Base-by-base conservation (phyloP, 306 rosid species). In the Lablab purpureus region DNA sequence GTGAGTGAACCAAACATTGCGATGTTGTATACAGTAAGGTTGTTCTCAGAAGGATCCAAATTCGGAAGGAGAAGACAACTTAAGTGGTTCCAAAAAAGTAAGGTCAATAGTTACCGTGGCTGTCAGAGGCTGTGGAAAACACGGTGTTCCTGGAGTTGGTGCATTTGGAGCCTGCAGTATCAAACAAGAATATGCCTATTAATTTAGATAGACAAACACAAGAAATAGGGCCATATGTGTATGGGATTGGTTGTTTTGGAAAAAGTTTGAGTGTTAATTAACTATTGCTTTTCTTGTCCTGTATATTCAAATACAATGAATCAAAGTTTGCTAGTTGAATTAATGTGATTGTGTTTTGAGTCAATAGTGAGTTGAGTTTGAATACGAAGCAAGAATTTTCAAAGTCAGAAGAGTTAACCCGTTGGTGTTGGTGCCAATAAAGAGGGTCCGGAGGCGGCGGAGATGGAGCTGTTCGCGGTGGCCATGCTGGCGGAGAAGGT, bases 141-240 rank as follows among this genome's bases (percentile, higher is more conserved):
- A 90, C 28, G 89, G 92, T 32, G 93, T 84, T 85, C 90, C 93
- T 80, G 90, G 84, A 21, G 87, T 83, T 80, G 81, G 75, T 23
- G 81, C 84, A 13, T 85, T 85, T 37, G 88, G 87, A 77, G 74
- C 91, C 98, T 93, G 79, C 75, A n/a, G 56, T 12, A 51, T 68
- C 52, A 82, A 70, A 50, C 0, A 40, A 62, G 22, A 68, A 23
- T 36, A 17, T 74, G 10, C 79, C 59, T 25, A 13, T 36, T 17
- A 45, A 22, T 14, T 36, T 32, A 55, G 34, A 5, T 46, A 19
- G 27, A 54, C 14, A 30, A 22, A 41, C 25, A 52, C 4, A 22
- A 8, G 5, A 23, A 30, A 30, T 23, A 11, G 18, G 45, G 6
- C 8, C 40, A 34, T 6, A 6, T 64, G 0, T 21, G 8, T 65